Conservation (phyloP, 139 green algal species). For the Zygnema cylindricum region DNA sequence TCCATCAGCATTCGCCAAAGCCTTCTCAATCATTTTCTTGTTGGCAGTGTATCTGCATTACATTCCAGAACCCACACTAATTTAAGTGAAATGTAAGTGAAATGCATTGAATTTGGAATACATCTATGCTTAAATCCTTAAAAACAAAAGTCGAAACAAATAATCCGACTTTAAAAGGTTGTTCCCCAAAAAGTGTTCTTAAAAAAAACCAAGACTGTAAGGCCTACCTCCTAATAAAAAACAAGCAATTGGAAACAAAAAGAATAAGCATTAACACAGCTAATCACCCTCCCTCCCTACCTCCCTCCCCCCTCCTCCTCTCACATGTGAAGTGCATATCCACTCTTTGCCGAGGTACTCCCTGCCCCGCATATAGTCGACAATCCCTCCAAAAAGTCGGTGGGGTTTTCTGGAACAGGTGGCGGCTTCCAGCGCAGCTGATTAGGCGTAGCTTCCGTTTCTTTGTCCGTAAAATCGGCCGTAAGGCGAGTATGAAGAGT, state of each 20-base stretch:
- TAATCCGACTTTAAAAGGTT: too few relatives aligned
- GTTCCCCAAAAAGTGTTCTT: too few relatives aligned
- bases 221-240: too few relatives aligned
- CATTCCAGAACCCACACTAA: not conserved
- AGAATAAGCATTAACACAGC: too few relatives aligned
- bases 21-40: slow-evolving; percentile 76
- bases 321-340: slow-evolving; percentile 93
- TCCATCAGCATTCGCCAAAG: slow-evolving; percentile 89
- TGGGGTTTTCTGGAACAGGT: slow-evolving; percentile 67
- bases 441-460: slow-evolving; percentile 80
- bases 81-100: not conserved
- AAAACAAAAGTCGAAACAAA: too few relatives aligned
- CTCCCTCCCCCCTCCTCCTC: too few relatives aligned
- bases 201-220: too few relatives aligned
- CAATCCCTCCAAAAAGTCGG: slow-evolving; percentile 86
- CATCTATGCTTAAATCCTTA: too few relatives aligned
- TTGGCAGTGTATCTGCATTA: slow-evolving; percentile 62
- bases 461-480: slow-evolving; percentile 2
- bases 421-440: slow-evolving; percentile 89
- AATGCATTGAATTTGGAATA: too few relatives aligned
- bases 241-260: too few relatives aligned
- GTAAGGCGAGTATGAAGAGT: slow-evolving; percentile 11
- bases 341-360: slow-evolving; percentile 77
- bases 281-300: too few relatives aligned
- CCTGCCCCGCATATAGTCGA: slow-evolving; percentile 86